These are phyloP conservation scores for Apiospora hydei DNA, from an alignment of 2,329 filamentous ascomycete species.

Conservation along the genomic window DNA sequence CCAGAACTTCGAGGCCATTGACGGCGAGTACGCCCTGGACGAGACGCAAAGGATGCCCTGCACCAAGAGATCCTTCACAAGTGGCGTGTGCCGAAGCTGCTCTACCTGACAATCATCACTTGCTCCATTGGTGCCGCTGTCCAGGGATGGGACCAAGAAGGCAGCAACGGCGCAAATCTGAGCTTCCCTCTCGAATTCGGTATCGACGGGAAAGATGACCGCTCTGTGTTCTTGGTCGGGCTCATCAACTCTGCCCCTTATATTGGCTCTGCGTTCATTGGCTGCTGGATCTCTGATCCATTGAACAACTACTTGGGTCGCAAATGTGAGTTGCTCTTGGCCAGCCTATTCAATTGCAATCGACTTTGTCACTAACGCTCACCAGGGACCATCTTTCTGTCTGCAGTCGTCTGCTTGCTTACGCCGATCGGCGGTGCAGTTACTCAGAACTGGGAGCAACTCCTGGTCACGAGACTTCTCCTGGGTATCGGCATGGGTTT, in stretches of 20 bases:
- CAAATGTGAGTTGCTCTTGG: neutral
- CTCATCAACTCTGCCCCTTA: slow-evolving; percentile 60
- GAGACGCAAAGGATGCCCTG: slow-evolving; percentile 63
- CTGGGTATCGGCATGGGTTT: slow-evolving; percentile 69
- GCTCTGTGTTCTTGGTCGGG: slow-evolving; percentile 58
- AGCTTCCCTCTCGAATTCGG: slow-evolving; percentile 21
- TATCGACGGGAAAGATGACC: slow-evolving; percentile 37
- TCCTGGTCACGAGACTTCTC: slow-evolving; percentile 63
- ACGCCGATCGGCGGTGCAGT: slow-evolving; percentile 67
- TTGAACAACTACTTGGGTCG: slow-evolving; percentile 66
- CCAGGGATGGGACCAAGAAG: slow-evolving; percentile 56
- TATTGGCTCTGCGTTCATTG: slow-evolving; percentile 36
- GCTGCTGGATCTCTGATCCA: slow-evolving; percentile 65
- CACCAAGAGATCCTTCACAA: slow-evolving; percentile 66
- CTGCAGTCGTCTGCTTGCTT: slow-evolving; percentile 67
- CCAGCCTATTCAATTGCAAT: too few species aligned
- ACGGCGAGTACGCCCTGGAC: slow-evolving; percentile 56
- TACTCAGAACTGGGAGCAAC: slow-evolving; percentile 64
- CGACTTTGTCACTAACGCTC: neutral
- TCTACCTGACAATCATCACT: slow-evolving; percentile 68
- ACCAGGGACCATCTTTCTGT: slow-evolving; percentile 70
- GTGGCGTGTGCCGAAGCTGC: slow-evolving; percentile 70
- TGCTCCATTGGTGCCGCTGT: slow-evolving; percentile 55
- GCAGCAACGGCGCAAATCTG: slow-evolving; percentile 37
- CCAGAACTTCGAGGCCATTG: slow-evolving; percentile 54